Conservation (phyloP, 371 early-diverging fungal genomes). For the Saksenaea vasiformis region DNA sequence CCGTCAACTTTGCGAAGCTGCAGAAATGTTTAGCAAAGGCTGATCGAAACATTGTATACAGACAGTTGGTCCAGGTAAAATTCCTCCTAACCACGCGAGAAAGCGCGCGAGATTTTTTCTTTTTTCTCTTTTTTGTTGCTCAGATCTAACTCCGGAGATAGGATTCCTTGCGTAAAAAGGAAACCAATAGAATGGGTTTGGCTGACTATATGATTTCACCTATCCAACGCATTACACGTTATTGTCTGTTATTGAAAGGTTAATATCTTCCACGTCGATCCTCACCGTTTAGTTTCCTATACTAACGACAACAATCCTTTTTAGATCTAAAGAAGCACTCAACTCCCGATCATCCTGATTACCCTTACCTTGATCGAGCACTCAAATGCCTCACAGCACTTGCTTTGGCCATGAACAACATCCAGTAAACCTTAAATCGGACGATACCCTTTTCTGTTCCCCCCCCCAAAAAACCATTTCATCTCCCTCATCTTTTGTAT, state of each 20-base stretch:
- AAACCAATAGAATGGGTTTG: conserved; percentile 37
- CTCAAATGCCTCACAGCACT: conserved; percentile 42
- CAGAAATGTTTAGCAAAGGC: conserved; percentile 31
- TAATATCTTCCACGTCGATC: conserved; percentile 1
- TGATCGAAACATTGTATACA: conserved; percentile 33
- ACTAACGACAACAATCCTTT: conserved; percentile 1
- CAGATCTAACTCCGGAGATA: conserved; percentile 22
- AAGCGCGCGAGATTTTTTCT: no score
- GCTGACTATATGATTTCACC: conserved; percentile 58
- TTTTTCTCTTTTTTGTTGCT: conserved; percentile 11
- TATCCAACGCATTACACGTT: conserved; percentile 55
- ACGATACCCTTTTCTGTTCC: not conserved
- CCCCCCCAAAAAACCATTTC: not conserved
- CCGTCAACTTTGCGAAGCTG: conserved; percentile 41
- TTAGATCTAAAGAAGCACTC: conserved; percentile 52
- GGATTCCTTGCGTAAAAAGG: conserved; percentile 41
- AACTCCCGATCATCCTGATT: conserved; percentile 33
- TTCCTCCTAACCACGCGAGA: not conserved
- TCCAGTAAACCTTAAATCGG: conserved; percentile 18
- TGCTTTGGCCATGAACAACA: conserved; percentile 45
- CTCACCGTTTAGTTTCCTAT: not conserved
- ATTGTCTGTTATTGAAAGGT: conserved; percentile 53
- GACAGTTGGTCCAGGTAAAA: conserved; percentile 36
- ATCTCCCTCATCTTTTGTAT: not conserved
- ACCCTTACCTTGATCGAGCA: conserved; percentile 34